These are phyloP conservation scores for Ceratocystis lukuohia DNA, from an alignment of 2,329 filamentous ascomycete genomes.

Conservation along the genomic window DNA sequence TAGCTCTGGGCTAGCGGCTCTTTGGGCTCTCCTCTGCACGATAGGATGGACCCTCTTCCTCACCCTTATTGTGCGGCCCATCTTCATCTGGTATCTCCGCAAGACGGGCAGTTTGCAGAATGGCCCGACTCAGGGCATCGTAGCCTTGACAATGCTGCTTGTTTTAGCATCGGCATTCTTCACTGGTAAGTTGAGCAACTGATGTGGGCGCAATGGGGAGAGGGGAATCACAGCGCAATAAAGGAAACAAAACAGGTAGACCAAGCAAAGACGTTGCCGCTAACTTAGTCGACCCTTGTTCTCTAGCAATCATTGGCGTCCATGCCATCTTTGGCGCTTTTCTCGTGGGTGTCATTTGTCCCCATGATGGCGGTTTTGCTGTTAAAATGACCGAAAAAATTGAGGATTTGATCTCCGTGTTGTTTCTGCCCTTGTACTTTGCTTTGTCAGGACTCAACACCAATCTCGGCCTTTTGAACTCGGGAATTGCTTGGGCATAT, in stretches of 20 bases:
- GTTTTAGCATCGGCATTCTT: slow-evolving; percentile 73
- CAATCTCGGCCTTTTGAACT: slow-evolving; percentile 69
- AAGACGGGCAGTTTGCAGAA: slow-evolving; percentile 69
- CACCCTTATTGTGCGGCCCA: slow-evolving; percentile 56
- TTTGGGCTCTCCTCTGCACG: slow-evolving; percentile 69
- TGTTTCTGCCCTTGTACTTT: slow-evolving; percentile 88
- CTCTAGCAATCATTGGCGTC: slow-evolving; percentile 61
- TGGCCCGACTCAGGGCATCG: slow-evolving; percentile 73
- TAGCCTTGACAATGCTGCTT: slow-evolving; percentile 68
- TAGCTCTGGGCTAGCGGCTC: slow-evolving; percentile 62
- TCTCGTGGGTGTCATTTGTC: slow-evolving; percentile 75
- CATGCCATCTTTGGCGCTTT: slow-evolving; percentile 94
- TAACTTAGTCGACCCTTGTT: neutral
- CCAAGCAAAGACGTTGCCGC: too few relatives aligned
- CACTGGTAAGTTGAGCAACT: slow-evolving; percentile 33
- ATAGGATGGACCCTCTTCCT: slow-evolving; percentile 67
- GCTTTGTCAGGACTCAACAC: slow-evolving; percentile 82
- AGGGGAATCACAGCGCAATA: neutral
- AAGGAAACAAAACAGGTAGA: neutral
- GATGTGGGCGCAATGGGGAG: neutral
- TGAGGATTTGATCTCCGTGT: slow-evolving; percentile 71
- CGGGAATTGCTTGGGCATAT: slow-evolving; percentile 77
- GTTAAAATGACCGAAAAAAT: slow-evolving; percentile 90
- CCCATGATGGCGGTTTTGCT: slow-evolving; percentile 77
- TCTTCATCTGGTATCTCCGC: slow-evolving; percentile 60